phyloP scores from a whole-genome alignment of 2,329 filamentous ascomycete genomes.

The Intubia oerlemansii region DNA sequence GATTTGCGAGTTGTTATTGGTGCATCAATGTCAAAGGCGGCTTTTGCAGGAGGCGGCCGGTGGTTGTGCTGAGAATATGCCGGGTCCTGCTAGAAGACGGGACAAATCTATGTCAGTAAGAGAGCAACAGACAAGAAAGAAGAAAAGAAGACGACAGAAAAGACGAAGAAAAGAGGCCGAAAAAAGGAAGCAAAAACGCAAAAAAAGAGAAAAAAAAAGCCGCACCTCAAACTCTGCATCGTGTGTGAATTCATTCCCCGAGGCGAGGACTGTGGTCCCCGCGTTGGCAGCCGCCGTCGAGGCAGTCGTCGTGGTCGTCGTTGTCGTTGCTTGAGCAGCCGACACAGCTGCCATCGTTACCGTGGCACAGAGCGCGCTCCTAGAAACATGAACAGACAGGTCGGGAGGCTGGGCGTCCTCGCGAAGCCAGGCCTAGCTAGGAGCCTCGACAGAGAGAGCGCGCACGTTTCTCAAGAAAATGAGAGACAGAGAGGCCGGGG shows the following conservation, averaged over 20 bases:
- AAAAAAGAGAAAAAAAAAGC: background rate
- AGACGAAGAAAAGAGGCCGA: too few species aligned
- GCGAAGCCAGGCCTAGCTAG: too few species aligned
- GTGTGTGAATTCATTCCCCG: too few species aligned
- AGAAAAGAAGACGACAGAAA: background rate
- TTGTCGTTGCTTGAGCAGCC: slow-evolving; percentile 20
- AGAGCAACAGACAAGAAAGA: background rate
- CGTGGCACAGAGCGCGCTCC: slow-evolving; percentile 4
- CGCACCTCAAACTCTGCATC: slow-evolving; percentile 15
- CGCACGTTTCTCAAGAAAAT: background rate
- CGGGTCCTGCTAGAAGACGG: too few species aligned
- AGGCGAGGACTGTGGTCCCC: too few species aligned
- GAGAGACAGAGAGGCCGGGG: background rate
- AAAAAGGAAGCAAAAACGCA: too few species aligned
- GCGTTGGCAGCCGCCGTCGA: too few species aligned
- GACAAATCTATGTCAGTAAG: background rate
- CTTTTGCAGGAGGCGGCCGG: background rate
- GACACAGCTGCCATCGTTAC: slow-evolving; percentile 30
- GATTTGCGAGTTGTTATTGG: slow-evolving; percentile 1
- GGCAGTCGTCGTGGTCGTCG: slow-evolving; percentile 12
- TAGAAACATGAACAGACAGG: slow-evolving; percentile 1
- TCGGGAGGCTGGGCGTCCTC: too few species aligned
- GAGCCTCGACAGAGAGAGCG: background rate
- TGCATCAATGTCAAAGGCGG: slow-evolving; percentile 1
- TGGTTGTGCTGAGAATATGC: slow-evolving; percentile 4